Evolutionary conservation across 1,284 basidiomycete genomes (phyloP).

Genomic region (Retiboletus flavoniger): DNA sequence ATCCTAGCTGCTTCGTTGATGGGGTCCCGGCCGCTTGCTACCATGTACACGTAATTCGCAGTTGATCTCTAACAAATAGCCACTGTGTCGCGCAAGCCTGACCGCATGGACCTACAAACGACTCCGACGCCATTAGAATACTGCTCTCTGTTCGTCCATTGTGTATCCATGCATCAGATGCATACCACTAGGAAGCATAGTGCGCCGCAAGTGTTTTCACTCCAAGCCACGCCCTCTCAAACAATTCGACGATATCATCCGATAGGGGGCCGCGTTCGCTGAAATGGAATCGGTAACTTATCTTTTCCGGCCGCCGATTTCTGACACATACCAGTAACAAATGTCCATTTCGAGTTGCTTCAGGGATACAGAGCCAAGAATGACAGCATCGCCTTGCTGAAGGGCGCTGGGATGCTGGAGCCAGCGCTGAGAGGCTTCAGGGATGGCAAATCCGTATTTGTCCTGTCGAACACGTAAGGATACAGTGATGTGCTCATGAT

Average conservation of each 20-base stretch:
- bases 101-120: neutral
- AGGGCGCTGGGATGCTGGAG: conserved; percentile 35
- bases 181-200: conserved; percentile 11
- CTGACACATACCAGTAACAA: conserved; percentile 12
- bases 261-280: conserved; percentile 52
- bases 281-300: conserved; percentile 17
- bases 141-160: neutral
- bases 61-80: neutral
- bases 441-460: conserved; percentile 9
- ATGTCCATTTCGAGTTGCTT: conserved; percentile 30
- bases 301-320: neutral
- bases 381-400: conserved; percentile 29
- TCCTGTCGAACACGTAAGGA: conserved; percentile 7
- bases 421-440: conserved; percentile 31
- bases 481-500: neutral
- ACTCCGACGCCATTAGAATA: neutral
- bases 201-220: conserved; percentile 11
- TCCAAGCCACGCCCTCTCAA: conserved; percentile 39
- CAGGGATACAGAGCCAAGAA: conserved; percentile 31
- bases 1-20: too few relatives aligned
- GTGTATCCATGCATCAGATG: neutral
- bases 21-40: neutral
- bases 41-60: neutral
- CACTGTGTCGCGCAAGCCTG: neutral
- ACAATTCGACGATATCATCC: conserved; percentile 43